Evolutionary conservation across 768 basidiomycete species (phyloP).

Genomic region (Mycena olivaceomarginata): DNA sequence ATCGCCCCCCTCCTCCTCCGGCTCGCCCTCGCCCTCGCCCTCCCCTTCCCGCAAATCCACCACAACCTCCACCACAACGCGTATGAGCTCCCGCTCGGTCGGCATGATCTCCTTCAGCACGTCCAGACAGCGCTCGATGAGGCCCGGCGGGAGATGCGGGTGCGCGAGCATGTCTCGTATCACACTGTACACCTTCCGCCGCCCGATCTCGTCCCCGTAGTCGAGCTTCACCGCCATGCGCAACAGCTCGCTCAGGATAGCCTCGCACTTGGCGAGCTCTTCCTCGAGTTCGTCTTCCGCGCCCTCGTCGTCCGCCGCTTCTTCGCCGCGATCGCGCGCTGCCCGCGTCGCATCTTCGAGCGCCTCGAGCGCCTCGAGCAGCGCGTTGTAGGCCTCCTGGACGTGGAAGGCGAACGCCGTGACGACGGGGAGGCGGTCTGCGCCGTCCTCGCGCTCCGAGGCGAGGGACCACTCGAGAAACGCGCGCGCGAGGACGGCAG

Average conservation of each 20-base stretch:
- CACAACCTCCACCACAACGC: slow-evolving; percentile 92
- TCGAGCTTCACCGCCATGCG: slow-evolving; percentile 89
- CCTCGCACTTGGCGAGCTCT: slow-evolving; percentile 77
- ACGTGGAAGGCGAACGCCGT: slow-evolving; percentile 92
- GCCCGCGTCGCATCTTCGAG: slow-evolving; percentile 58
- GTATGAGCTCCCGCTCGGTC: slow-evolving; percentile 90
- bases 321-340: slow-evolving; percentile 41
- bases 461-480: slow-evolving; percentile 89
- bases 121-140: slow-evolving; percentile 90
- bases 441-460: slow-evolving; percentile 74
- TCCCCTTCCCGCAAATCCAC: slow-evolving; percentile 77
- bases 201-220: slow-evolving; percentile 95
- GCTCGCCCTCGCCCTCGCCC: slow-evolving; percentile 50
- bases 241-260: slow-evolving; percentile 88
- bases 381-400: slow-evolving; percentile 85
- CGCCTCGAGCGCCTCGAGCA: slow-evolving; percentile 64
- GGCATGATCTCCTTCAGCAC: slow-evolving; percentile 89
- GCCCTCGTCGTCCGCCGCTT: slow-evolving; percentile 48
- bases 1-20: slow-evolving; percentile 59
- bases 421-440: slow-evolving; percentile 87
- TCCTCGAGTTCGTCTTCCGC: slow-evolving; percentile 73
- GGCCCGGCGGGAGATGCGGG: slow-evolving; percentile 83
- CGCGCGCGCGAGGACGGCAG: slow-evolving; percentile 87
- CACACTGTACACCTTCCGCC: slow-evolving; percentile 92
- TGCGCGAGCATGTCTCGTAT: slow-evolving; percentile 96